A percentile compares a stretch with the other conserved stretches of the same genome.
phyloP scores from a whole-genome alignment of 2,329 filamentous ascomycete species.

The Colletotrichum scovillei region DNA sequence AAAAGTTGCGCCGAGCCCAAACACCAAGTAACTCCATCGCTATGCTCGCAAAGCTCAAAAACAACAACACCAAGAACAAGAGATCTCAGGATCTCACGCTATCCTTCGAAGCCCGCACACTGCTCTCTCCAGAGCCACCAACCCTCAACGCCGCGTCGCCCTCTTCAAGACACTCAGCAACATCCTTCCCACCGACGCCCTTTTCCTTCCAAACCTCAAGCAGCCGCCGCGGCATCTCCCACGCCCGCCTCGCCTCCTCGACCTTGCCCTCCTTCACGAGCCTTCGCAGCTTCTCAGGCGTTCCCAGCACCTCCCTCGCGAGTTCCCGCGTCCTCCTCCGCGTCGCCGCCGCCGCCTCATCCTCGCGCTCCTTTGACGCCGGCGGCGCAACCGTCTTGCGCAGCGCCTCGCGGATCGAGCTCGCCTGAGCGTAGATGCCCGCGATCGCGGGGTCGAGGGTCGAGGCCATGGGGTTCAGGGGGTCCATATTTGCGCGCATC shows the following conservation, averaged over 20 bases:
- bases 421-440: constrained; percentile 75
- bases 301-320: constrained; percentile 71
- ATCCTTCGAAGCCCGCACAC: constrained; percentile 32
- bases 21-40: constrained; percentile 27
- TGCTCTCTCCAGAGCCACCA: constrained; percentile 31
- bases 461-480: constrained; percentile 77
- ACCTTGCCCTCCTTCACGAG: constrained; percentile 69
- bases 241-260: constrained; percentile 69
- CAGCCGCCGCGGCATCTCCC: constrained; percentile 64
- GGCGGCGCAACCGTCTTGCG: constrained; percentile 60
- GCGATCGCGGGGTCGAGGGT: constrained; percentile 79
- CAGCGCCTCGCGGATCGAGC: constrained; percentile 63
- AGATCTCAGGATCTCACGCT: constrained; percentile 26
- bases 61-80: background rate
- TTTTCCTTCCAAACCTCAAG: constrained; percentile 65
- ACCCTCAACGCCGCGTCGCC: constrained; percentile 61
- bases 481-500: constrained; percentile 87
- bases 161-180: constrained; percentile 63
- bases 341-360: constrained; percentile 47
- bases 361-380: constrained; percentile 50
- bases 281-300: constrained; percentile 67
- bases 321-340: constrained; percentile 62
- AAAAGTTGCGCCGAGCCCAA: background rate
- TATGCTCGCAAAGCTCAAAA: constrained; percentile 1
- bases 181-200: constrained; percentile 65